Base-by-base conservation (phyloP, 257 asterid genomes). In the Jaltomata sinuosa region DNA sequence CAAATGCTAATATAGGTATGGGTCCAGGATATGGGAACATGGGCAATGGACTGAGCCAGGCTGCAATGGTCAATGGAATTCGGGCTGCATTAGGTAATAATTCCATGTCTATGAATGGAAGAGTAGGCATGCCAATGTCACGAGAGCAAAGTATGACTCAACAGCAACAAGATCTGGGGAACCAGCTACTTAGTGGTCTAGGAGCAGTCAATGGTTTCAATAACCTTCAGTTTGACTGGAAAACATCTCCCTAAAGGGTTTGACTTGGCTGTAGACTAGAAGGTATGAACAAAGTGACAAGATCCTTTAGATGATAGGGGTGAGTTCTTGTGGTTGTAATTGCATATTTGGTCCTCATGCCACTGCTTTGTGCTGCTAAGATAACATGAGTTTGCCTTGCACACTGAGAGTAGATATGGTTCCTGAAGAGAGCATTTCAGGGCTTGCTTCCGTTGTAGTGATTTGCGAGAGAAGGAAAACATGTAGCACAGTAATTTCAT, bases 141-240 rank as follows among this genome's bases (percentile, higher is more conserved):
- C 90, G 96, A 40, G 93, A 95, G 14, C 98, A 90, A 90, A 90
- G 91, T 80, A 90, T 89, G 93, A 91, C 87, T 84, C 91, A 92
- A 57, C 94, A 91, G 71, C 98, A 89, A 71, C 94, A 90, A 83
- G 95, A 92, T 85, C 15, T 92, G 89, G 92, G 97, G 62, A 93
- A 88, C 88, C 98, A 92, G 72, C 84, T 91, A 87, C 92, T 92
- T 59, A 89, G 87, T 84, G 94, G 98, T 61, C 89, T 93, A 52
- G 98, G 97, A 84, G 93, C 97, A 25, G 94, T 89, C 55, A 92
- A 93, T 64, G 97, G 98, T 67, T 96, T 87, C 49, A 94, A 92
- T 85, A 91, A 92, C 89, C 97, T 93, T 89, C 99, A 93, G 76
- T 96, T 93, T 76, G 98, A 96, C 84, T 96, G 98, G 97, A 93